Conservation (phyloP, 768 basidiomycete species). For the Russula abietina region DNA sequence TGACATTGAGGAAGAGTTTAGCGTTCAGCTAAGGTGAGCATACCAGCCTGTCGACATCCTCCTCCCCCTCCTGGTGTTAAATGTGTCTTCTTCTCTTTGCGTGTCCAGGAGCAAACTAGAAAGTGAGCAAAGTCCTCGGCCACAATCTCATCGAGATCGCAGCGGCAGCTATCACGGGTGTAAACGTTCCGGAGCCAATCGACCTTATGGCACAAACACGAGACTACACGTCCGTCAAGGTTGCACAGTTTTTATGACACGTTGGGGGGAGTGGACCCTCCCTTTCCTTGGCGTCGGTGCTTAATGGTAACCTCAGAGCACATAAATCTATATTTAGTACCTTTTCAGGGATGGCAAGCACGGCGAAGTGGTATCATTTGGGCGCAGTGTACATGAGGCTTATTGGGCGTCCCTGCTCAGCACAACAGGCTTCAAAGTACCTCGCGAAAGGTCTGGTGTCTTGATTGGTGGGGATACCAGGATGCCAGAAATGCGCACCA, state of each 20-base stretch:
- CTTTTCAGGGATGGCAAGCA: slow-evolving; percentile 88
- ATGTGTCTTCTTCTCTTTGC: neutral
- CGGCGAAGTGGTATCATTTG: slow-evolving; percentile 98
- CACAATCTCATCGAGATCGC: slow-evolving; percentile 97
- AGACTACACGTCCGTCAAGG: slow-evolving; percentile 94
- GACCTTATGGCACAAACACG: slow-evolving; percentile 87
- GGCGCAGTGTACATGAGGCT: slow-evolving; percentile 90
- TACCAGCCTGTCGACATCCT: neutral
- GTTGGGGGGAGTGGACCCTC: slow-evolving; percentile 89
- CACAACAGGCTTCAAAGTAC: slow-evolving; percentile 93
- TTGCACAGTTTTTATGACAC: slow-evolving; percentile 97
- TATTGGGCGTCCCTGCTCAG: slow-evolving; percentile 94
- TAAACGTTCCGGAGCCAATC: slow-evolving; percentile 83
- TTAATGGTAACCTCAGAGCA: slow-evolving; percentile 30
- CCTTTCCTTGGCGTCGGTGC: slow-evolving; percentile 91
- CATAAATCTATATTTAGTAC: neutral
- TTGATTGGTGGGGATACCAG: slow-evolving; percentile 87
- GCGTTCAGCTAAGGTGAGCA: too few species aligned
- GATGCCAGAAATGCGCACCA: slow-evolving; percentile 78
- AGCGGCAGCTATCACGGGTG: slow-evolving; percentile 77
- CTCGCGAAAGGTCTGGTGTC: slow-evolving; percentile 76
- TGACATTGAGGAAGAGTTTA: too few species aligned
- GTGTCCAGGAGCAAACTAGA: slow-evolving; percentile 57
- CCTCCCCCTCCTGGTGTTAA: neutral
- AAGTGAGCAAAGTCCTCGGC: slow-evolving; percentile 94